Percentiles rank a stretch among this genome's conserved stretches.
Conservation (phyloP, 176 grass and related monocot genomes). For the Aegilops tauschii region DNA sequence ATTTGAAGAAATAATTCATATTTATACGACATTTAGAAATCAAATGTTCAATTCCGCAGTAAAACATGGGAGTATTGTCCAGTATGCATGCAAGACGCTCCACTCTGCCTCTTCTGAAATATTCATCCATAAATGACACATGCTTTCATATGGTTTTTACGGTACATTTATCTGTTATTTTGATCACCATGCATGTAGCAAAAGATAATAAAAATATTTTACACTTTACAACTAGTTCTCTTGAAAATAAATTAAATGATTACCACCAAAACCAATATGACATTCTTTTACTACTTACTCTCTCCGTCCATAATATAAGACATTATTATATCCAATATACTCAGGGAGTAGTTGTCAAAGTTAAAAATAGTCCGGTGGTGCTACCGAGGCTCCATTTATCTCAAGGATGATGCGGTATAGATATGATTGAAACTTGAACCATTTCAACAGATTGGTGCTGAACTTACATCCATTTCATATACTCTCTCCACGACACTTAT, state of each 20-base stretch:
- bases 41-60: too few relatives aligned
- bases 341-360: too few relatives aligned
- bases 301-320: too few relatives aligned
- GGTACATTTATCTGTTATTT: not conserved
- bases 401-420: not conserved
- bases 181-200: not conserved
- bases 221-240: too few relatives aligned
- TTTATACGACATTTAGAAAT: not conserved
- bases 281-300: too few relatives aligned
- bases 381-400: too few relatives aligned
- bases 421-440: not conserved
- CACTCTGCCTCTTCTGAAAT: not conserved
- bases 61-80: not conserved
- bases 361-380: too few relatives aligned
- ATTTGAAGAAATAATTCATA: not conserved
- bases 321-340: too few relatives aligned
- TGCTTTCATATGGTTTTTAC: too few relatives aligned
- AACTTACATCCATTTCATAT: not conserved
- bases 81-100: not conserved
- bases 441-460: not conserved
- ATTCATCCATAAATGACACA: not conserved
- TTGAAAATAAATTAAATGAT: too few relatives aligned
- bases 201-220: not conserved
- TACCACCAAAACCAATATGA: too few relatives aligned
- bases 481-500: too few relatives aligned